These are phyloP conservation scores for Penicillium sp. DNA, from an alignment of 2,329 filamentous ascomycete genomes.

Conservation along the genomic window DNA sequence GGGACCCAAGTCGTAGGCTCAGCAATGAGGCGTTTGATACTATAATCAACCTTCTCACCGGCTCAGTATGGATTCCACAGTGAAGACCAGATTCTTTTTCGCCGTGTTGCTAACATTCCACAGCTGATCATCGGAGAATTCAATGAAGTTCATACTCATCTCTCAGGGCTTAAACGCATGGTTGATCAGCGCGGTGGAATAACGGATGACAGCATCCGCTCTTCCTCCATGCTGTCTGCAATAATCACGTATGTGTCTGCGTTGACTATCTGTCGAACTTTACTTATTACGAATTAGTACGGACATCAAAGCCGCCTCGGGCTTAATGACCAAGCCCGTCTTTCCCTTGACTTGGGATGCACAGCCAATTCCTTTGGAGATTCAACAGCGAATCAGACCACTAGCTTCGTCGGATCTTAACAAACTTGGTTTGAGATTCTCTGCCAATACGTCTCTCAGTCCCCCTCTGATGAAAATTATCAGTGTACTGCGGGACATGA, in stretches of 20 bases:
- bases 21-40: conserved; percentile 39
- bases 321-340: conserved; percentile 34
- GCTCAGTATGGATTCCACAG: conserved; percentile 30
- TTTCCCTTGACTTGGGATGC: conserved; percentile 37
- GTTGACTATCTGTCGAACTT: not conserved
- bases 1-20: conserved; percentile 27
- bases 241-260: conserved; percentile 30
- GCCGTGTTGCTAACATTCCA: conserved; percentile 9
- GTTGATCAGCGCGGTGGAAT: conserved; percentile 40
- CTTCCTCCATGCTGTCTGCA: conserved; percentile 26
- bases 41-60: conserved; percentile 39
- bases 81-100: not conserved
- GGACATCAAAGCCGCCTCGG: conserved; percentile 38
- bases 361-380: conserved; percentile 28
- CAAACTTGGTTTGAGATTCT: conserved; percentile 30
- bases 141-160: conserved; percentile 40
- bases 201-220: conserved; percentile 24
- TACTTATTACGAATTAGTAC: conserved; percentile 23
- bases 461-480: conserved; percentile 27
- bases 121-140: conserved; percentile 41
- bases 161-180: conserved; percentile 39
- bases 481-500: conserved; percentile 30
- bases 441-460: conserved; percentile 32
- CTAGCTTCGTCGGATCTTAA: conserved; percentile 24
- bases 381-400: conserved; percentile 32